Percentiles rank a stretch among this genome's conserved stretches.
Conservation (phyloP, 192 early-diverging fungal genomes). For the Coemansia sp. region DNA sequence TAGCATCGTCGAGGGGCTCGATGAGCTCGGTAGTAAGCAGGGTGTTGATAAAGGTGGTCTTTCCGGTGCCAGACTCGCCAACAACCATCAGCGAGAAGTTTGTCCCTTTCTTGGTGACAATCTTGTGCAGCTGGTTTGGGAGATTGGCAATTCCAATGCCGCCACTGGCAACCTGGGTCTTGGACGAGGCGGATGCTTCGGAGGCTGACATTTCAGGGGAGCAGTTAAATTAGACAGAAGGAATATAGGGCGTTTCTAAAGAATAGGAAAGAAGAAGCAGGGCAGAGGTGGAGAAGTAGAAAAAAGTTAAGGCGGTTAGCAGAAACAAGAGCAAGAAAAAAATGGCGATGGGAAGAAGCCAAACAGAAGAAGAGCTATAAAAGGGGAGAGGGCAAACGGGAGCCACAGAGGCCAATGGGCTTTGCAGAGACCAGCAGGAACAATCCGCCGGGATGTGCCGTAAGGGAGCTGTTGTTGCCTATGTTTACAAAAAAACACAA, state of each 20-base stretch:
- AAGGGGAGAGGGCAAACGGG: neutral
- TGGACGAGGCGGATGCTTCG: constrained; percentile 40
- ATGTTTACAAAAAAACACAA: neutral
- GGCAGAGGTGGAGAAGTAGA: neutral
- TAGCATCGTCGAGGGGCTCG: constrained; percentile 77
- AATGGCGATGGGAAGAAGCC: neutral
- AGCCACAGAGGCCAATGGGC: constrained; percentile 11
- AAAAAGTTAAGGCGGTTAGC: neutral
- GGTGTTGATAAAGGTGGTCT: constrained; percentile 99
- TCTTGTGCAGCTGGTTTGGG: constrained; percentile 98
- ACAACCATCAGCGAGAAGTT: constrained; percentile 97
- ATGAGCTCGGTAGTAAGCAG: constrained; percentile 93
- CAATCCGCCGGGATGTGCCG: too few species aligned
- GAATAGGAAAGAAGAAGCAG: neutral
- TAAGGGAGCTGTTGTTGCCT: too few species aligned
- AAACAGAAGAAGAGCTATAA: neutral
- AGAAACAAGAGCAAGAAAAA: constrained; percentile 1
- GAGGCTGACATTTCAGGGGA: constrained; percentile 40
- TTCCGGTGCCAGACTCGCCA: constrained; percentile 96
- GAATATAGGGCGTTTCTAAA: neutral
- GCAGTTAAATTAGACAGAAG: constrained; percentile 8
- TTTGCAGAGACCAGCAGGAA: neutral
- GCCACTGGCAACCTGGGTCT: constrained; percentile 39
- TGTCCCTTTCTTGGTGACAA: constrained; percentile 94
- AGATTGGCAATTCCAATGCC: constrained; percentile 96